These are phyloP conservation scores for Chlorociboria aeruginascens DNA, from an alignment of 495 filamentous ascomycete genomes.

Conservation along the genomic window DNA sequence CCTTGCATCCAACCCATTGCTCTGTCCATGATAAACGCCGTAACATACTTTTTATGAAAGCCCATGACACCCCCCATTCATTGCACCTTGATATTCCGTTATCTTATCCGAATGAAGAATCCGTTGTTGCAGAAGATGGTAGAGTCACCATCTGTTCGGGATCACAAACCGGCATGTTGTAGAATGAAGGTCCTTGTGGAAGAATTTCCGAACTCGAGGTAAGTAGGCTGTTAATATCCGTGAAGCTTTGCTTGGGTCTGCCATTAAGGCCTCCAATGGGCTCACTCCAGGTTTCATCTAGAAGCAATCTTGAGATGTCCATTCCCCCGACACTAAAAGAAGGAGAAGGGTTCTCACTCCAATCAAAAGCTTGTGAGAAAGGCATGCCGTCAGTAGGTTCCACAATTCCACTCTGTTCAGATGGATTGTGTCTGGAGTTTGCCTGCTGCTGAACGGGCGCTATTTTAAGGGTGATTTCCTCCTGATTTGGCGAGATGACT, in stretches of 20 bases:
- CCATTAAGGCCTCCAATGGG: slow-evolving; percentile 5
- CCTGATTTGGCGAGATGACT: slow-evolving; percentile 13
- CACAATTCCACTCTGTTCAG: slow-evolving; percentile 21
- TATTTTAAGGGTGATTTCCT: neutral
- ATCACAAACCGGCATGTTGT: slow-evolving; percentile 15
- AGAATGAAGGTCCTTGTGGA: slow-evolving; percentile 10
- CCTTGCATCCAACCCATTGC: too few relatives aligned
- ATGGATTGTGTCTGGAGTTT: slow-evolving; percentile 16
- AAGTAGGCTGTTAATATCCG: slow-evolving; percentile 15
- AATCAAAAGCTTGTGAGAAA: slow-evolving; percentile 17
- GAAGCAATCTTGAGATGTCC: slow-evolving; percentile 36
- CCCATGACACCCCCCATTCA: too few relatives aligned
- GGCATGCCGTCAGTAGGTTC: slow-evolving; percentile 11
- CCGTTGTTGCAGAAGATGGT: slow-evolving; percentile 1
- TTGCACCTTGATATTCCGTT: neutral
- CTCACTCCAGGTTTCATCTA: slow-evolving; percentile 27
- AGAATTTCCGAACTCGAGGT: slow-evolving; percentile 11
- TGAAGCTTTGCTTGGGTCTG: slow-evolving; percentile 16
- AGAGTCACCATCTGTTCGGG: slow-evolving; percentile 11
- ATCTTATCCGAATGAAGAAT: slow-evolving; percentile 3
- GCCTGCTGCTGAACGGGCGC: slow-evolving; percentile 7
- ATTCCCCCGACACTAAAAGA: slow-evolving; percentile 27
- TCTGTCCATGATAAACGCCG: too few relatives aligned
- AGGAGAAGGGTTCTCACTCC: slow-evolving; percentile 9
- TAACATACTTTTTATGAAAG: too few relatives aligned